phyloP scores from a whole-genome alignment of 2,329 filamentous ascomycete species.

The Diplodia mutila region DNA sequence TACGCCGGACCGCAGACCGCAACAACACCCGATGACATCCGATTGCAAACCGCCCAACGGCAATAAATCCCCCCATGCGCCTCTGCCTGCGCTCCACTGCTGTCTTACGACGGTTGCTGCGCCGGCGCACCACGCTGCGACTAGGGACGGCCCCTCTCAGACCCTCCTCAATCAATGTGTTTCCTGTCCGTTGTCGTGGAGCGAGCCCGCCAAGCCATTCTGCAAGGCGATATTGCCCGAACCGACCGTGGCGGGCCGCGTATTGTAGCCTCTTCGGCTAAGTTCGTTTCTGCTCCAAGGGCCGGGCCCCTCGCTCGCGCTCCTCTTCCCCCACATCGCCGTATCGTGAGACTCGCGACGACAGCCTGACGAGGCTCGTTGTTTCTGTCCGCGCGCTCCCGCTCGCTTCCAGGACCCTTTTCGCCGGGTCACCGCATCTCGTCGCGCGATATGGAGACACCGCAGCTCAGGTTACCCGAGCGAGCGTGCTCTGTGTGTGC shows the following conservation, averaged over 20 bases:
- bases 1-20: constrained; percentile 12
- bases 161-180: constrained; percentile 6
- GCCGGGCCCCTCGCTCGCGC: no score
- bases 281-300: neutral
- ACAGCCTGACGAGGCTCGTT: neutral
- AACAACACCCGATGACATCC: neutral
- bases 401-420: neutral
- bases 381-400: neutral
- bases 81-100: neutral
- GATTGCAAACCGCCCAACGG: neutral
- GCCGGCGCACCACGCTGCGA: neutral
- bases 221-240: constrained; percentile 20
- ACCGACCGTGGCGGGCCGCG: constrained; percentile 18
- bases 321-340: constrained; percentile 15
- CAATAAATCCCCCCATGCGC: neutral
- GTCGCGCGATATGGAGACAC: neutral
- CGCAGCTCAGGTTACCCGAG: constrained; percentile 5
- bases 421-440: constrained; percentile 15
- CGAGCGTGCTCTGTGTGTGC: neutral
- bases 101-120: neutral
- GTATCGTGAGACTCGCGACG: neutral
- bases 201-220: neutral
- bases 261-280: constrained; percentile 2
- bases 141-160: constrained; percentile 8
- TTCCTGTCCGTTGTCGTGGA: neutral